Percentiles rank a stretch among this genome's conserved stretches.
These are phyloP conservation scores for Trametes cingulata DNA, from an alignment of 768 basidiomycete species.

Conservation along the genomic window DNA sequence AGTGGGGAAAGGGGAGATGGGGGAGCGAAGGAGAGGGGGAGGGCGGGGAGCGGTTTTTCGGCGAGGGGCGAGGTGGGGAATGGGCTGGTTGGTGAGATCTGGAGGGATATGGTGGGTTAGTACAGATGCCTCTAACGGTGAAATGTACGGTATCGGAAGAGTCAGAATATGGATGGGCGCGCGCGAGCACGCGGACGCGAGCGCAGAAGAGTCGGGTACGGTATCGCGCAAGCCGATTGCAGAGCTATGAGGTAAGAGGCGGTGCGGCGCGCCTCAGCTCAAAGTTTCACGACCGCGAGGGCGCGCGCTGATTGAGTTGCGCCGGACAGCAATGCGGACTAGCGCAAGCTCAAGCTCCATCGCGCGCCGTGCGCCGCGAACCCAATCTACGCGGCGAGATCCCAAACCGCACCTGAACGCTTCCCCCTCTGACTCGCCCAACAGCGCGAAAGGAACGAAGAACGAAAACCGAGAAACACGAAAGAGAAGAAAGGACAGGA, in stretches of 20 bases:
- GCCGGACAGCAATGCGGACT: background rate
- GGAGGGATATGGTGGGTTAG: too few species aligned
- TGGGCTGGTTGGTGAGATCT: background rate
- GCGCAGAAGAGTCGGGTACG: background rate
- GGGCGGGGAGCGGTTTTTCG: constrained; percentile 5
- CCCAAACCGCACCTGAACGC: too few species aligned
- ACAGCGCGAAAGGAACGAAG: background rate
- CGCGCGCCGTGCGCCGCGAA: background rate
- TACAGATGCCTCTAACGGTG: too few species aligned
- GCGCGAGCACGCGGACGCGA: background rate
- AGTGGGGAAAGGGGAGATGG: background rate
- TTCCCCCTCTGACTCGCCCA: too few species aligned
- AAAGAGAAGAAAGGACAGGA: background rate
- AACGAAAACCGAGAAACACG: background rate
- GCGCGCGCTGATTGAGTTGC: background rate
- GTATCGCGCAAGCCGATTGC: background rate
- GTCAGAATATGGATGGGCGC: too few species aligned
- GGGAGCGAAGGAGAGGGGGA: background rate
- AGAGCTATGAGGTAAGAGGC: background rate
- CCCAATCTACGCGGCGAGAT: background rate
- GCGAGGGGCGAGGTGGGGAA: background rate
- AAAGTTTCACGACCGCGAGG: background rate
- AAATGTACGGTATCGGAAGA: too few species aligned
- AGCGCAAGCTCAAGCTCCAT: background rate
- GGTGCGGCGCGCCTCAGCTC: background rate